Conservation (phyloP, 148 eudicot species). For the Amaranthus palmeri region DNA sequence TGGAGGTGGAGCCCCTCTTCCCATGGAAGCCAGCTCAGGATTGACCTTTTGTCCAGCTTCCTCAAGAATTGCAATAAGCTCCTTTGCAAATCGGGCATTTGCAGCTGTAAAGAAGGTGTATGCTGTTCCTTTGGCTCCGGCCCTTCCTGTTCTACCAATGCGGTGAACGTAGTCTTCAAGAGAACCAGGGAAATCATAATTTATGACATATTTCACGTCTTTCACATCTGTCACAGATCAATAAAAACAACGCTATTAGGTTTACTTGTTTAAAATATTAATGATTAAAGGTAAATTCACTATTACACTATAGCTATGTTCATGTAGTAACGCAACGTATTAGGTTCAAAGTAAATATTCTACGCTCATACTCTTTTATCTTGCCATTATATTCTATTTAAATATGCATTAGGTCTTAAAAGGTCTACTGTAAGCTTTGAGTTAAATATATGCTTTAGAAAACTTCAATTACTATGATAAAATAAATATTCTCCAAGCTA, state of each 20-base stretch:
- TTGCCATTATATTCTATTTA: no score
- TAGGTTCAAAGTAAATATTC: no score
- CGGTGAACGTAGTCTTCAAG: slow-evolving; percentile 98
- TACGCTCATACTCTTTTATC: no score
- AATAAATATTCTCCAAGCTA: no score
- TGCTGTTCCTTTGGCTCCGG: slow-evolving; percentile 97
- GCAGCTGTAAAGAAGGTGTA: slow-evolving; percentile 96
- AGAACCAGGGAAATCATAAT: slow-evolving; percentile 95
- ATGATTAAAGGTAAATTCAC: neutral
- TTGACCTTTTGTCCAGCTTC: slow-evolving; percentile 97
- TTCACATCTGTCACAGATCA: slow-evolving; percentile 66
- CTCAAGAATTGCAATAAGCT: slow-evolving; percentile 76
- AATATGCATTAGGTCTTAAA: no score
- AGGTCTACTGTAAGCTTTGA: no score
- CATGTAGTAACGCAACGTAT: no score
- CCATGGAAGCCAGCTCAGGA: slow-evolving; percentile 89
- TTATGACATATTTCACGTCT: slow-evolving; percentile 90
- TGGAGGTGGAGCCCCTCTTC: slow-evolving; percentile 93
- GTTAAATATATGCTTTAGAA: no score
- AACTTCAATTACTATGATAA: no score
- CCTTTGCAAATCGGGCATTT: slow-evolving; percentile 95
- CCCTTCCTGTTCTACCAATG: slow-evolving; percentile 96
- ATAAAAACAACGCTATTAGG: neutral
- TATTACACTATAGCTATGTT: neutral
- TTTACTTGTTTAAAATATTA: no score